Conservation (phyloP, 352 stramenopile species). For the Paralagenidium karlingii region DNA sequence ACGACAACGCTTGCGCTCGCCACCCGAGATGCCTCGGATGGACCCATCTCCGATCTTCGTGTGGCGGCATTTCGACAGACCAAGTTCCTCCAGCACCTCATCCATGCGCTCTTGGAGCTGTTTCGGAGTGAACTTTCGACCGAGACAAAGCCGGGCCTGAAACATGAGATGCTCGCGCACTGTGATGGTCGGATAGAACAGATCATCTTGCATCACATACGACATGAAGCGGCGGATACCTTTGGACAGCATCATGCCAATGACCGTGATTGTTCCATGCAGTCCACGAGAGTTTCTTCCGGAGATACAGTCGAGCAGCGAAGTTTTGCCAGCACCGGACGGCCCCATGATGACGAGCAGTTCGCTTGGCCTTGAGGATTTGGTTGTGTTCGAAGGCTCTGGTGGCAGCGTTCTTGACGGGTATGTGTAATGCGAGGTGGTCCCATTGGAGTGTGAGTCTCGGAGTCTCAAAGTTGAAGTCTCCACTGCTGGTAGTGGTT, state of each 20-base stretch:
- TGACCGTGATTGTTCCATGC: slow-evolving; percentile 17
- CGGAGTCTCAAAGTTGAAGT: too few relatives aligned
- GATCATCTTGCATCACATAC: slow-evolving; percentile 65
- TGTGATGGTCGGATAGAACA: slow-evolving; percentile 50
- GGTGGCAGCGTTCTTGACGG: too few relatives aligned
- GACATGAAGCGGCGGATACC: background rate
- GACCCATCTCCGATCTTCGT: slow-evolving; percentile 7
- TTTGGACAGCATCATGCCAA: slow-evolving; percentile 10
- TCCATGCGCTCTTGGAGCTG: slow-evolving; percentile 3
- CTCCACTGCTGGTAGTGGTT: too few relatives aligned
- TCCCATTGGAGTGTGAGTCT: too few relatives aligned
- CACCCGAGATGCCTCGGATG: slow-evolving; percentile 23
- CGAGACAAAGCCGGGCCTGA: slow-evolving; percentile 31
- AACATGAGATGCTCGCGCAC: slow-evolving; percentile 55
- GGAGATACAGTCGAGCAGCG: slow-evolving; percentile 1
- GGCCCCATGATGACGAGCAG: slow-evolving; percentile 10
- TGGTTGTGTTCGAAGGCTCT: too few relatives aligned
- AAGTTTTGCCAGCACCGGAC: background rate
- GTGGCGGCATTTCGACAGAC: slow-evolving; percentile 8
- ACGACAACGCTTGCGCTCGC: slow-evolving; percentile 37
- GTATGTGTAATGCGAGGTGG: too few relatives aligned
- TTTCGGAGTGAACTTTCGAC: slow-evolving; percentile 2
- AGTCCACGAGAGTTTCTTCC: background rate
- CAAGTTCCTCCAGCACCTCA: slow-evolving; percentile 6
- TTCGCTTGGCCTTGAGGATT: slow-evolving; percentile 16